phyloP scores from a whole-genome alignment of 2,329 filamentous ascomycete genomes.

The Penicillium sp. region DNA sequence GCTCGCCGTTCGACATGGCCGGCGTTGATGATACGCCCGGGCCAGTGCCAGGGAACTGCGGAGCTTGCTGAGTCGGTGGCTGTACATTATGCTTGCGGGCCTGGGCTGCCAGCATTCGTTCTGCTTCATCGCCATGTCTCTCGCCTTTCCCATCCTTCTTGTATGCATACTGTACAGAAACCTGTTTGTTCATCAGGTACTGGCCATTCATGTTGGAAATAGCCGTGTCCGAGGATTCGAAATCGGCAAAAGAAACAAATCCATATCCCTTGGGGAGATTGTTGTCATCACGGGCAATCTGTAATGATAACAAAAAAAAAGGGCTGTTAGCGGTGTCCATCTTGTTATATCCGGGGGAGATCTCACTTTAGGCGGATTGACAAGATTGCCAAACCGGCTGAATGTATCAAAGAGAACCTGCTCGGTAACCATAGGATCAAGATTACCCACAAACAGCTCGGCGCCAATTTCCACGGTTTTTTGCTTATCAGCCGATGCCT shows the following conservation, averaged over 20 bases:
- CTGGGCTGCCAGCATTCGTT: constrained; percentile 85
- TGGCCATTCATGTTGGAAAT: constrained; percentile 92
- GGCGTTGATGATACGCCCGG: constrained; percentile 40
- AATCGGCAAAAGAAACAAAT: constrained; percentile 89
- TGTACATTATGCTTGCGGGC: constrained; percentile 93
- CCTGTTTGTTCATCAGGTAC: constrained; percentile 94
- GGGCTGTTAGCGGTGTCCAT: background rate
- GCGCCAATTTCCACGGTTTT: constrained; percentile 90
- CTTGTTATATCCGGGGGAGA: background rate
- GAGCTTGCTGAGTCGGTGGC: constrained; percentile 72
- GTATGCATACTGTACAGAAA: constrained; percentile 96
- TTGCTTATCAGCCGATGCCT: constrained; percentile 88
- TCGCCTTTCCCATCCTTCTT: constrained; percentile 99
- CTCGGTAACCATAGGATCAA: constrained; percentile 92
- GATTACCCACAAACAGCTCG: constrained; percentile 93
- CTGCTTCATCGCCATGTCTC: constrained; percentile 89
- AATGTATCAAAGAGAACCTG: constrained; percentile 96
- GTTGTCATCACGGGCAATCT: constrained; percentile 78
- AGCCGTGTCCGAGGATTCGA: constrained; percentile 89
- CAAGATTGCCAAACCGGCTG: constrained; percentile 80
- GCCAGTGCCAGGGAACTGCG: constrained; percentile 58
- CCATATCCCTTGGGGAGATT: constrained; percentile 92
- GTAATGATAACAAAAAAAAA: constrained; percentile 22
- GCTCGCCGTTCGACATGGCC: constrained; percentile 45
- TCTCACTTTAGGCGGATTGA: constrained; percentile 77